Evolutionary conservation across 169 alveolate species (phyloP).

Genomic region (Plasmodium blacklocki): DNA sequence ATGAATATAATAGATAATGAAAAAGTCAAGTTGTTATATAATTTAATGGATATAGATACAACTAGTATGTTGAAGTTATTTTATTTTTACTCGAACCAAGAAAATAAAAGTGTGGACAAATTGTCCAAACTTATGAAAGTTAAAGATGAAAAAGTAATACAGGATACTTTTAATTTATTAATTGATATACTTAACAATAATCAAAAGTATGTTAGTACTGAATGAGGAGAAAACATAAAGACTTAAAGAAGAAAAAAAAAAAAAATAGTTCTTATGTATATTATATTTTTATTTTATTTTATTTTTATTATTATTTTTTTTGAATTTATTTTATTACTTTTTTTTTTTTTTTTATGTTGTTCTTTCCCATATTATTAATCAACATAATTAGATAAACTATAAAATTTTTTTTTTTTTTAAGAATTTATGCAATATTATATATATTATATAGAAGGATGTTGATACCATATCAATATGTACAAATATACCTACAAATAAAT

Average conservation of each 20-base stretch:
- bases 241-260: neutral
- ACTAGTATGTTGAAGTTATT: slow-evolving; percentile 46
- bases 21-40: slow-evolving; percentile 37
- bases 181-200: slow-evolving; percentile 39
- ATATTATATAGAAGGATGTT: neutral
- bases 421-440: neutral
- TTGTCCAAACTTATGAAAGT: slow-evolving; percentile 22
- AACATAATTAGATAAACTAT: slow-evolving; percentile 44
- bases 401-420: neutral
- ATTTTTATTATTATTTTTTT: neutral
- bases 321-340: too few relatives aligned
- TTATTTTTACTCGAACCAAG: slow-evolving; percentile 48
- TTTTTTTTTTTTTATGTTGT: neutral
- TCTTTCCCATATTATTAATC: neutral
- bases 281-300: too few relatives aligned
- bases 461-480: neutral
- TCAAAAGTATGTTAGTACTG: slow-evolving; percentile 8
- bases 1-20: slow-evolving; percentile 34
- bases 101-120: slow-evolving; percentile 23
- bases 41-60: slow-evolving; percentile 42
- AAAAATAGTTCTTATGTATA: neutral
- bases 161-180: slow-evolving; percentile 39
- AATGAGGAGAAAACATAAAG: neutral
- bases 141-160: slow-evolving; percentile 37
- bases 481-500: neutral